Evolutionary conservation across 192 early-diverging fungal species (phyloP), one percentile per base, ranked within the genome.

Genomic region (Dimargaris verticillata): DNA sequence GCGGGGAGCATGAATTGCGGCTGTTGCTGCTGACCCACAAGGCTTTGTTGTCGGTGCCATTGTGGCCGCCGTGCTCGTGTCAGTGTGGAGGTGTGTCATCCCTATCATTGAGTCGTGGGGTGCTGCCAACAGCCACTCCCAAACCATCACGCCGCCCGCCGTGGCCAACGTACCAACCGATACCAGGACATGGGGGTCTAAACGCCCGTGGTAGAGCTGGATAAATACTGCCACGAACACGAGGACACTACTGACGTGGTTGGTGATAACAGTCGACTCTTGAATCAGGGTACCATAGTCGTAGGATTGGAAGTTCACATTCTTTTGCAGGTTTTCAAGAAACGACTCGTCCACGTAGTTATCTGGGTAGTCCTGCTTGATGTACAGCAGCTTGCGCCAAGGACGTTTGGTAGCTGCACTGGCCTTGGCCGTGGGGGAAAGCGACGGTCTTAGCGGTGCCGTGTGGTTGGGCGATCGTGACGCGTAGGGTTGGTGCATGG

Each of bases 201-300:
- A 58, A 22, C 64, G 55, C 24, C 74, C 68, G 6, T 71, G 60
- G 62, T 84, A 83, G 13, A 93, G 78, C 49, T 87, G 68, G 51
- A 85, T 84, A 64, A 97, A 97, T 50, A 92, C 78, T 5, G 83
- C 84, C n/a, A 93, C 83, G 70, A 97, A 97, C 20, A 92, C 77
- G 28, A 87, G 74, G 61, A 92, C 84, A 60, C 81, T 83, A 28
- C 81, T 85, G 26, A 97, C 78, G 62, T 97, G 93, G 67, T 93
- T 87, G 11, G 87, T 82, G 20, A 93, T 84, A 13, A 83, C 83
- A 0, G 73, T 73, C 12, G 88, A 86, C 64, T 88, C 82, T 53
- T 76, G 72, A 5, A 86, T 87, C 17, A 91, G 78, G 1, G 76
- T 74, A 79, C 86, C 88, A 64, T 92, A 93, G 66, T 86, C 79